phyloP scores from a whole-genome alignment of 306 rosid genomes.

The Fragaria nilgerrensis region DNA sequence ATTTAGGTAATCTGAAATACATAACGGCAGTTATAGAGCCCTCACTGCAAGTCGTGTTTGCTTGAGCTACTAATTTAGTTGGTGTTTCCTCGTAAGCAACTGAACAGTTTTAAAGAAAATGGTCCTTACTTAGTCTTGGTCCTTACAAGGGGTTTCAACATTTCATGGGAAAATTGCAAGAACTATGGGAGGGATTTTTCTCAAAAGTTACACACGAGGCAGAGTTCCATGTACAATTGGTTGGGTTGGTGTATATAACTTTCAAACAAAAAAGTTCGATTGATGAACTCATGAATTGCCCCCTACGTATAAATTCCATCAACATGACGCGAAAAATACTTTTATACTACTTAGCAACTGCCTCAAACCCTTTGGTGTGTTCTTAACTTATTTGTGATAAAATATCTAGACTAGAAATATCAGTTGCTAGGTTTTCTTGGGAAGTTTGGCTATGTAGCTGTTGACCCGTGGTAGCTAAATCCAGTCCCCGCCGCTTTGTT shows the following conservation, averaged over 20 bases:
- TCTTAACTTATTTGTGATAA: background rate
- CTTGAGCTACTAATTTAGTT: background rate
- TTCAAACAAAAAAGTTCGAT: too few species aligned
- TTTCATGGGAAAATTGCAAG: too few species aligned
- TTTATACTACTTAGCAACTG: background rate
- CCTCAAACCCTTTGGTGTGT: background rate
- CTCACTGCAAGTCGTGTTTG: too few species aligned
- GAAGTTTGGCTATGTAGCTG: background rate
- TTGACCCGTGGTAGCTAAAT: background rate
- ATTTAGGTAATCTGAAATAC: too few species aligned
- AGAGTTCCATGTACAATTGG: too few species aligned
- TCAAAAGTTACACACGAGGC: too few species aligned
- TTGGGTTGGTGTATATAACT: too few species aligned
- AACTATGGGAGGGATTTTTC: too few species aligned
- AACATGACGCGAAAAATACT: background rate
- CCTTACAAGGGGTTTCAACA: too few species aligned
- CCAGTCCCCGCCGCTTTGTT: background rate
- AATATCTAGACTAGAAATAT: background rate
- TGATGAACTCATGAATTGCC: background rate
- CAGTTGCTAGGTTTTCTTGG: background rate
- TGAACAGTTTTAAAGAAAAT: too few species aligned
- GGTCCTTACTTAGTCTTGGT: too few species aligned
- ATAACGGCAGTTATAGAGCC: too few species aligned
- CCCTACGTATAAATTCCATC: background rate
- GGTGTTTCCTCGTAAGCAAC: background rate